phyloP scores from a whole-genome alignment of 1,284 basidiomycete species.

The Puccinia polysora region DNA sequence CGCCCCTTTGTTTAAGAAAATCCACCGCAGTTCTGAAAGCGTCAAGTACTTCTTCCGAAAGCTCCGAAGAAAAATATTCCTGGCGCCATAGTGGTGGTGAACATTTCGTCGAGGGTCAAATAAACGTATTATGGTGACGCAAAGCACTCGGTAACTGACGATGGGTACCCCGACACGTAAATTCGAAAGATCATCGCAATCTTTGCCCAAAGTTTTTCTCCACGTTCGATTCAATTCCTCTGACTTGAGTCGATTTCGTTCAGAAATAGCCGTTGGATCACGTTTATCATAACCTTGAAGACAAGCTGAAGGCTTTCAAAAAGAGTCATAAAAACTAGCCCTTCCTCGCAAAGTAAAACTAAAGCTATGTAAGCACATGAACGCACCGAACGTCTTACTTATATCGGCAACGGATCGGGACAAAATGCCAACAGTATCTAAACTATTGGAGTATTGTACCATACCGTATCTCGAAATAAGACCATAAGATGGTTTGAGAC shows the following conservation, averaged over 20 bases:
- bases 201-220: background rate
- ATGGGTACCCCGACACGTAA: slow-evolving; percentile 21
- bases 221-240: background rate
- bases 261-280: slow-evolving; percentile 24
- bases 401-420: slow-evolving; percentile 60
- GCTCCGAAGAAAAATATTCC: slow-evolving; percentile 24
- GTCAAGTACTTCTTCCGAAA: slow-evolving; percentile 47
- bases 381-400: slow-evolving; percentile 63
- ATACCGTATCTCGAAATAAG: slow-evolving; percentile 86
- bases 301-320: background rate
- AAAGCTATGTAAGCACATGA: background rate
- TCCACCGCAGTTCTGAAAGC: slow-evolving; percentile 2
- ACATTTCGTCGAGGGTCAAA: background rate
- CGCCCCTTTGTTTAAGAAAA: slow-evolving; percentile 62
- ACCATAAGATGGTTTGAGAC: slow-evolving; percentile 92
- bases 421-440: slow-evolving; percentile 88
- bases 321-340: no score
- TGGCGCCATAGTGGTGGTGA: background rate
- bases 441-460: slow-evolving; percentile 84
- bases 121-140: background rate
- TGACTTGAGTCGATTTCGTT: background rate
- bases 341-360: slow-evolving; percentile 44
- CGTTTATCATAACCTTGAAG: slow-evolving; percentile 3
- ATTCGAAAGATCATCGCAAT: slow-evolving; percentile 17
- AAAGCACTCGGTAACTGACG: slow-evolving; percentile 22